These are phyloP conservation scores for Psilocybe tampanensis DNA, from an alignment of 768 basidiomycete genomes.

Conservation along the genomic window DNA sequence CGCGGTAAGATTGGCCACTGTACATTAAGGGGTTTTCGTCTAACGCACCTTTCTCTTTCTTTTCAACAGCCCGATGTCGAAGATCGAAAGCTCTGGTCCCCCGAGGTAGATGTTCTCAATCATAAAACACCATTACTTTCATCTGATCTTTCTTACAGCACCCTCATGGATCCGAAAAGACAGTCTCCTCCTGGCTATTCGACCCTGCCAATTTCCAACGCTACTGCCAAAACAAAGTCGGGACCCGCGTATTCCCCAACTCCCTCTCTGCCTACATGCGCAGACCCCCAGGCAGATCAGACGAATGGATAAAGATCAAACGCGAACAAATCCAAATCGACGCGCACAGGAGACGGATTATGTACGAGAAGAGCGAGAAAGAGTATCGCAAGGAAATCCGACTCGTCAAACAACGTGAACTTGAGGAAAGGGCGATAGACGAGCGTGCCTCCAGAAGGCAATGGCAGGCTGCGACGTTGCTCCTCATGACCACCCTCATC, in stretches of 20 bases:
- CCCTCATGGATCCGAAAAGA: slow-evolving; percentile 7
- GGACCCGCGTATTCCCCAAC: slow-evolving; percentile 5
- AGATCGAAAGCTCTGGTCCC: background rate
- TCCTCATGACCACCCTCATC: background rate
- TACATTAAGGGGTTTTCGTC: background rate
- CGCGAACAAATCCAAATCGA: slow-evolving; percentile 10
- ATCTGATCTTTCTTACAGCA: slow-evolving; percentile 1
- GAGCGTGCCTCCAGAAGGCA: background rate
- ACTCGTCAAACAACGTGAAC: slow-evolving; percentile 3
- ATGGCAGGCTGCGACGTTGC: background rate
- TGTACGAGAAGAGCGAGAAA: slow-evolving; percentile 10
- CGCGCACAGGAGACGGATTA: slow-evolving; percentile 2
- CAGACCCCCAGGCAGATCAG: slow-evolving; percentile 2
- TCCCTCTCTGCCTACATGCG: slow-evolving; percentile 6
- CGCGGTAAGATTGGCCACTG: slow-evolving; percentile 4
- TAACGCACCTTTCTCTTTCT: background rate
- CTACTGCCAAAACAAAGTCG: slow-evolving; percentile 14
- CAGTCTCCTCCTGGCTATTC: slow-evolving; percentile 10
- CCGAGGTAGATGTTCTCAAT: background rate
- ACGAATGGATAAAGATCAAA: slow-evolving; percentile 2
- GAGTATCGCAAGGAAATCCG: slow-evolving; percentile 9
- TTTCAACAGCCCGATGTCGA: background rate
- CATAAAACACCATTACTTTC: background rate
- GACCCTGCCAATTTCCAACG: slow-evolving; percentile 9
- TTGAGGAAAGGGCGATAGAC: background rate